Evolutionary conservation across 2,329 filamentous ascomycete genomes (phyloP).

Genomic region (Mariannaea sp.): DNA sequence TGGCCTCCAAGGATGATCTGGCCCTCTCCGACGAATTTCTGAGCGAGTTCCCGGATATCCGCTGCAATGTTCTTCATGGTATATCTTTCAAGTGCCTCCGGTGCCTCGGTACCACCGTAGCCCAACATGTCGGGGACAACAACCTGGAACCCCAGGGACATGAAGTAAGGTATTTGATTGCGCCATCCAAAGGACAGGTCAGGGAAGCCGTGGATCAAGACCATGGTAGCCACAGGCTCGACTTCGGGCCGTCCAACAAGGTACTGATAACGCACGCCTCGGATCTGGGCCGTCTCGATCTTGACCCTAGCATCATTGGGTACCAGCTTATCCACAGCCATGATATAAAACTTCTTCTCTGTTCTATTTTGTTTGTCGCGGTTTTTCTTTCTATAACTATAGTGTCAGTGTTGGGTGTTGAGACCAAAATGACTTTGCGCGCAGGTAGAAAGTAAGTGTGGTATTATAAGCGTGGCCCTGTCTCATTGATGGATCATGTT

Average conservation of each 20-base stretch:
- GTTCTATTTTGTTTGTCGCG: not conserved
- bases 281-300: conserved; percentile 65
- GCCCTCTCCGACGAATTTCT: conserved; percentile 52
- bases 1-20: conserved; percentile 84
- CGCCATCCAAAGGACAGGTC: conserved; percentile 87
- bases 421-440: not conserved
- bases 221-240: conserved; percentile 53
- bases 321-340: conserved; percentile 66
- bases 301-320: conserved; percentile 69
- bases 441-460: not conserved
- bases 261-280: conserved; percentile 73
- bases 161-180: conserved; percentile 79
- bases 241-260: conserved; percentile 57
- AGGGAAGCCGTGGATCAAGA: conserved; percentile 77
- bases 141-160: conserved; percentile 74
- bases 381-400: not conserved
- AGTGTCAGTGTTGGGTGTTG: not conserved
- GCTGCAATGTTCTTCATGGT: conserved; percentile 72
- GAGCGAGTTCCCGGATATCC: conserved; percentile 75
- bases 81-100: conserved; percentile 66
- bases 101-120: conserved; percentile 77
- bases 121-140: conserved; percentile 87
- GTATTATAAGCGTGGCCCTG: not conserved
- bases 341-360: conserved; percentile 32
- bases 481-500: not conserved